Evolutionary conservation across 805 yeast species (phyloP), one percentile per base, ranked within the genome.

Genomic region (Candida chilensis): DNA sequence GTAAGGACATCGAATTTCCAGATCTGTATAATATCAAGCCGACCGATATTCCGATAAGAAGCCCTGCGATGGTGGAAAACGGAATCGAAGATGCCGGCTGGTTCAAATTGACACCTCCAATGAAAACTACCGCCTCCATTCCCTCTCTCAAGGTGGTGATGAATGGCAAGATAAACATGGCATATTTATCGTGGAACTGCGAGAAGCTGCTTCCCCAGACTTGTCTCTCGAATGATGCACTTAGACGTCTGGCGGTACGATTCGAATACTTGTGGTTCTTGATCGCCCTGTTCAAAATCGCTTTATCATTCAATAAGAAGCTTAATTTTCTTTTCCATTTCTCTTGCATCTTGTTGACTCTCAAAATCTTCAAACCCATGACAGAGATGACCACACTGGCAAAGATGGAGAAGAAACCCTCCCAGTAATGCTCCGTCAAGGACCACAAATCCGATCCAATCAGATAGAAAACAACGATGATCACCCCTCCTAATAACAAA

Each of bases 71-170:
- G 28, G 74, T 73, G 0, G 92, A 77, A 20, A 79, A 47, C 12
- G 88, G 78, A 35, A 82, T 67, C 0, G 86, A 71, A 0, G 73
- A 47, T 9, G 73, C 48, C 5, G 90, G 86, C 38, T 76, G 83
- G 20, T 76, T 72, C 35, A 83, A 74, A 15, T 86, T 86, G 26
- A 87, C 78, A 17, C 96, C 96, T 3, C 95, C 96, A 26, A 87
- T 67, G 44, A 87, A 87, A 3, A 87, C 92, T 21, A 87, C 87
- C 0, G 95, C 95, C 52, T 87, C 96, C 31, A 87, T 59, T 2
- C 95, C 95, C 53, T 87, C 96, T 48, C 96, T 71, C 29, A 87
- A 58, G 4, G 94, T 78, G 2, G 96, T 87, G 28, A 87, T 68
- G 44, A 87, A 78, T 1, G 96, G 96, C 24, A 86, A 56, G 20